phyloP scores from a whole-genome alignment of 805 yeast genomes.

The Cyberlindnera japonica region DNA sequence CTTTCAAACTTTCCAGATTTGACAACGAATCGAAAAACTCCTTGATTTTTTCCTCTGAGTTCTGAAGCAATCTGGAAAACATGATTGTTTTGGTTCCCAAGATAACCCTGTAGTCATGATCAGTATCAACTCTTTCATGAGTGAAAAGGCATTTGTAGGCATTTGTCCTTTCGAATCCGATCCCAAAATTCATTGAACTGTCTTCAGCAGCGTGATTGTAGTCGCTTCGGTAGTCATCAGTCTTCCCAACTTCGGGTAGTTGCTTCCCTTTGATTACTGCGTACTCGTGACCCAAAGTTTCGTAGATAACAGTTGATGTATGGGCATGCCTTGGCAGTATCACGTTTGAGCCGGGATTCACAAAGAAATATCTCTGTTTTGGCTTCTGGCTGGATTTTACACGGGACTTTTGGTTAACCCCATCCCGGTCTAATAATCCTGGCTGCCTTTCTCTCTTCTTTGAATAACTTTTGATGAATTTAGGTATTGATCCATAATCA shows the following conservation, averaged over 20 bases:
- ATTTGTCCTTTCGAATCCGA: conserved; percentile 10
- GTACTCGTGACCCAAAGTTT: conserved; percentile 19
- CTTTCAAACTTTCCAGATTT: conserved; percentile 1
- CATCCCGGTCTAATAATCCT: too few species aligned
- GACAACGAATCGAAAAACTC: conserved; percentile 13
- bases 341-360: conserved; percentile 12
- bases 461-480: background rate
- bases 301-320: conserved; percentile 19
- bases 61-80: conserved; percentile 14
- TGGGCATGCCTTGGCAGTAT: conserved; percentile 19
- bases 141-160: conserved; percentile 18
- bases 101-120: conserved; percentile 10
- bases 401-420: too few species aligned
- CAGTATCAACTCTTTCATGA: background rate
- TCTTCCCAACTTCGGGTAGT: background rate
- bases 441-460: too few species aligned
- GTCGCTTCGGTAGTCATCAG: conserved; percentile 1
- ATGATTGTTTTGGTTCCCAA: conserved; percentile 13
- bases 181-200: background rate
- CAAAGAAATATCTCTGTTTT: conserved; percentile 1
- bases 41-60: conserved; percentile 12
- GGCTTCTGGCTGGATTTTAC: too few species aligned
- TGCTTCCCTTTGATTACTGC: conserved; percentile 15
- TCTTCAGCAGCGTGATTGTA: background rate
- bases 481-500: background rate